Evolutionary conservation across 2,329 filamentous ascomycete species (phyloP).

Genomic region (Trichoderma polysporum): DNA sequence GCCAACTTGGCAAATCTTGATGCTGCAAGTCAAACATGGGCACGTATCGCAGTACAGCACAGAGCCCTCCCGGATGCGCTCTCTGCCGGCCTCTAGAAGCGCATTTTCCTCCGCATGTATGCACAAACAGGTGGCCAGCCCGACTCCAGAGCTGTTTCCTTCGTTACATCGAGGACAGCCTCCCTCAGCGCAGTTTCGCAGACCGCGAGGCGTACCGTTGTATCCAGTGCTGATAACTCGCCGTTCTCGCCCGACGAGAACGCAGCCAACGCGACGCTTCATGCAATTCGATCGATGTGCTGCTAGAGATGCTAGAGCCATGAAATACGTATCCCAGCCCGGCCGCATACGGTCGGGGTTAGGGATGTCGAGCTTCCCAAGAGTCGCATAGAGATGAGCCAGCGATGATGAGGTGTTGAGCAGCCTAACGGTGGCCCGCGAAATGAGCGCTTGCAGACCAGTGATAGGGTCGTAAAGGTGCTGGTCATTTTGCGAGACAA

Average conservation of each 20-base stretch:
- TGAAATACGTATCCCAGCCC: constrained; percentile 96
- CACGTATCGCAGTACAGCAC: constrained; percentile 95
- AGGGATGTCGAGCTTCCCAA: constrained; percentile 73
- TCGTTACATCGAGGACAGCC: constrained; percentile 87
- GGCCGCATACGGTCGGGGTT: constrained; percentile 80
- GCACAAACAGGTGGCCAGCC: constrained; percentile 84
- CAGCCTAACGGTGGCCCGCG: constrained; percentile 78
- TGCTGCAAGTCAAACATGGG: constrained; percentile 94
- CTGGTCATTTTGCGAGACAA: constrained; percentile 62
- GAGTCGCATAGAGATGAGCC: constrained; percentile 67
- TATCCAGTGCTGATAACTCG: constrained; percentile 94
- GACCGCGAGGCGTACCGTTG: constrained; percentile 90
- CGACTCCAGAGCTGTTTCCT: constrained; percentile 66
- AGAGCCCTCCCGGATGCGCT: constrained; percentile 78
- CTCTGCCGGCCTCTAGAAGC: constrained; percentile 86
- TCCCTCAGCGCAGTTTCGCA: constrained; percentile 88
- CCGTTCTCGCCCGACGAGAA: constrained; percentile 75
- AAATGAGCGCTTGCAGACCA: constrained; percentile 74
- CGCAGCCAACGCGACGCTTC: constrained; percentile 94
- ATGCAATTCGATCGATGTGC: constrained; percentile 94
- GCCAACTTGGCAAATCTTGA: constrained; percentile 97
- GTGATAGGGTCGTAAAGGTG: constrained; percentile 68
- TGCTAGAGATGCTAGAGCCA: constrained; percentile 90
- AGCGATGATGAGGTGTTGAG: constrained; percentile 80
- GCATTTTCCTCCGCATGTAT: constrained; percentile 99